A percentile compares a stretch with the other conserved stretches of the same genome.
Evolutionary conservation across 345 rosid genomes (phyloP).

Genomic region (Populus alba): DNA sequence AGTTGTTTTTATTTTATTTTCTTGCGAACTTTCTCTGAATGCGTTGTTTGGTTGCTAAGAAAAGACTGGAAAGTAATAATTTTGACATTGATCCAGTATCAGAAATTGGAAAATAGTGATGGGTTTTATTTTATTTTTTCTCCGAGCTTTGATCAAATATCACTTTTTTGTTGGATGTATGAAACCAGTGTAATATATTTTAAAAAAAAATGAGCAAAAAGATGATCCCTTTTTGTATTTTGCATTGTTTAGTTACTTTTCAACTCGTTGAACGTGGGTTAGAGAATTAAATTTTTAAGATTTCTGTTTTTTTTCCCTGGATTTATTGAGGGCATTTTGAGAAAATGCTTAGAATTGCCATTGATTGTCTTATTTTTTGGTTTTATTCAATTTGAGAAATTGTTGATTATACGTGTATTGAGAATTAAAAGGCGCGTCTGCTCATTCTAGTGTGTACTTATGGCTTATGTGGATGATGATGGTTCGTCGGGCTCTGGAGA

Average conservation of each 20-base stretch:
- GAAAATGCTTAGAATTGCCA: too few relatives aligned
- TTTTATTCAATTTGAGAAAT: not conserved
- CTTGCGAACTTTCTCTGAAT: not conserved
- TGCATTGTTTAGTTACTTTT: not conserved
- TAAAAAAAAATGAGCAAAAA: not conserved
- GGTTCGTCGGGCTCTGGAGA: conserved; percentile 62
- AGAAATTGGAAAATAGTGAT: not conserved
- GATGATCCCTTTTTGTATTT: not conserved
- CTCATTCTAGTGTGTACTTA: conserved; percentile 37
- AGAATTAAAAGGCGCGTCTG: conserved; percentile 10
- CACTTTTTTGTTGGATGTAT: not conserved
- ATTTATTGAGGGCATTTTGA: not conserved
- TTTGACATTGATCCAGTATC: not conserved
- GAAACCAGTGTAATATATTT: not conserved
- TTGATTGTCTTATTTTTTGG: too few relatives aligned
- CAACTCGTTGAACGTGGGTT: not conserved
- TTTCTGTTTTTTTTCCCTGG: not conserved
- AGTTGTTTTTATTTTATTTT: not conserved
- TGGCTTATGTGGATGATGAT: conserved; percentile 49
- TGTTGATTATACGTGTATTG: not conserved
- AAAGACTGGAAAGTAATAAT: not conserved
- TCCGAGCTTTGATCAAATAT: not conserved
- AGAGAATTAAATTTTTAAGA: not conserved
- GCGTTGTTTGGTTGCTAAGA: not conserved
- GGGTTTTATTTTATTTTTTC: not conserved